phyloP scores from a whole-genome alignment of 2,329 filamentous ascomycete genomes.

The Fusarium sp. region DNA sequence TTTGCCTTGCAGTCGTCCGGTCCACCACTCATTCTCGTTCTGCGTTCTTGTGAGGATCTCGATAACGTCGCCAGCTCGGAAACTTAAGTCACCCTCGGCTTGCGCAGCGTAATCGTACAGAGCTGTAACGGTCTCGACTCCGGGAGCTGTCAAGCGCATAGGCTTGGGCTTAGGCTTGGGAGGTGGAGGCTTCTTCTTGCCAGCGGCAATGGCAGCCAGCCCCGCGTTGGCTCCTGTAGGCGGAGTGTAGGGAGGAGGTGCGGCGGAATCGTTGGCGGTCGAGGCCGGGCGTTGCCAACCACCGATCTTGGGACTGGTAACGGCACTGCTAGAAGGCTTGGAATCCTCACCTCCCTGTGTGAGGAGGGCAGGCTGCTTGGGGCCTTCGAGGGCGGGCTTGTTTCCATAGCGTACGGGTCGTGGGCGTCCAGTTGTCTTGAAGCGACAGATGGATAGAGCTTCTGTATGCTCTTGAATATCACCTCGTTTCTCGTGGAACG shows the following conservation, averaged over 20 bases:
- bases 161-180: constrained; percentile 80
- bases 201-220: constrained; percentile 63
- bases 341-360: constrained; percentile 63
- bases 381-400: constrained; percentile 64
- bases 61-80: constrained; percentile 87
- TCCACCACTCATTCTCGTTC: constrained; percentile 99
- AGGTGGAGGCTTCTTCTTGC: constrained; percentile 77
- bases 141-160: constrained; percentile 73
- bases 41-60: constrained; percentile 86
- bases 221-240: constrained; percentile 55
- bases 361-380: constrained; percentile 63
- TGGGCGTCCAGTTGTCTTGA: constrained; percentile 85
- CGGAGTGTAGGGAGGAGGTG: constrained; percentile 80
- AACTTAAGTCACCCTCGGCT: constrained; percentile 93
- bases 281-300: constrained; percentile 53
- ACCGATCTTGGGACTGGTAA: constrained; percentile 48
- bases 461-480: constrained; percentile 89
- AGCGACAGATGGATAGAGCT: constrained; percentile 85
- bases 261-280: constrained; percentile 63
- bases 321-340: constrained; percentile 36
- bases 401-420: constrained; percentile 70
- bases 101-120: constrained; percentile 97
- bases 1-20: constrained; percentile 81
- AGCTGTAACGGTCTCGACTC: constrained; percentile 84
- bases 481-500: constrained; percentile 88